Percentiles rank a stretch among this genome's conserved stretches.
These are phyloP conservation scores for Acer saccharum DNA, from an alignment of 345 rosid genomes.

Conservation along the genomic window DNA sequence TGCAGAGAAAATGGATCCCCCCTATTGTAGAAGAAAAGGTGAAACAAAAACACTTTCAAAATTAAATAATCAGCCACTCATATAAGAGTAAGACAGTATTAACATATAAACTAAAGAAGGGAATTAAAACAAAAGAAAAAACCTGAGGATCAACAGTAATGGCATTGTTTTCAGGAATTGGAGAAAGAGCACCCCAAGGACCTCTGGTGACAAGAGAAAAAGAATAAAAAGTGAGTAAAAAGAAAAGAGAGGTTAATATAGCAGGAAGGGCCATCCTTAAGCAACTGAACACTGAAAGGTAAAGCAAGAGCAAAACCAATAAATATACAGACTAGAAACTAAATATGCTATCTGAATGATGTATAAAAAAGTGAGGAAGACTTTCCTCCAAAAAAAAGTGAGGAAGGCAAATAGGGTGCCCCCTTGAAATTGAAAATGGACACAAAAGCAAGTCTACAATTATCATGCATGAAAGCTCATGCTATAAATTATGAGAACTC, in stretches of 20 bases:
- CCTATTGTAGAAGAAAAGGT: slow-evolving; percentile 41
- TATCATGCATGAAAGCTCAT: not conserved
- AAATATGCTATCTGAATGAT: not conserved
- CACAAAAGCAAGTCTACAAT: not conserved
- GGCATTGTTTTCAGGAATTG: slow-evolving; percentile 89
- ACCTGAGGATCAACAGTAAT: slow-evolving; percentile 77
- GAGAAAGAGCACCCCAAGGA: slow-evolving; percentile 97
- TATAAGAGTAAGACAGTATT: slow-evolving; percentile 4
- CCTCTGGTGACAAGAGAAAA: slow-evolving; percentile 50
- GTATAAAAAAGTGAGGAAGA: not conserved
- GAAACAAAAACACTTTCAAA: not conserved
- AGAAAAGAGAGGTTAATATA: not conserved
- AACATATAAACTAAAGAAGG: slow-evolving; percentile 1
- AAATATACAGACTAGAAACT: not conserved
- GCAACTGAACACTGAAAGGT: not conserved
- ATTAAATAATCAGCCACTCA: slow-evolving; percentile 7
- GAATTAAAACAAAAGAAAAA: slow-evolving; percentile 4
- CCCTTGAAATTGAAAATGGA: not conserved
- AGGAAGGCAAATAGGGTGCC: not conserved
- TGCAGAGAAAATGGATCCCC: slow-evolving; percentile 78
- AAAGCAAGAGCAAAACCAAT: not conserved
- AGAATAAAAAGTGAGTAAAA: not conserved
- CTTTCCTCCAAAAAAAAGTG: no score
- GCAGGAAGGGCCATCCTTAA: not conserved
- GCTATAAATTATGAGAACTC: slow-evolving; percentile 34